Base-by-base conservation (phyloP, 345 rosid species). In the Boechera stricta region DNA sequence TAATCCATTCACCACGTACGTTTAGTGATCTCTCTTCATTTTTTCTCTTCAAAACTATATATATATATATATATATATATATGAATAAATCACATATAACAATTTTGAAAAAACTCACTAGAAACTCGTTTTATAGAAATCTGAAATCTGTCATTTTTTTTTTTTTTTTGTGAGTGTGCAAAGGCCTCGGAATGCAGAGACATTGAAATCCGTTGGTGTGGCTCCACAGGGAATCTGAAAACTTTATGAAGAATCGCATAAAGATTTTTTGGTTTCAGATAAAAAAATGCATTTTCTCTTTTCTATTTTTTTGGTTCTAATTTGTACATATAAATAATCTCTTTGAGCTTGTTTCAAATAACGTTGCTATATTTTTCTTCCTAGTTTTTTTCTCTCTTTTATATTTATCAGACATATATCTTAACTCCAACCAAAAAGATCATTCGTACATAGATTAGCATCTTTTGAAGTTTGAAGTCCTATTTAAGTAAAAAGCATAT, bases 1-100 rank as follows among this genome's bases (percentile, higher is more conserved):
- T 1, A 47, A 81, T 73, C 84, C 84, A 13, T 85, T 63, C 76
- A 81, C 83, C 73, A 63, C 72, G 84, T 85, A 52, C 4, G 56
- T 77, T 28, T 24, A 56, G 1, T 41, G 1, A 15, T 32, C 67
- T 49, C n/a, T 28, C 10, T 57, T 41, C 49, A 11, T 42, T 42
- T 12, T 2, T 42, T 42, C 0, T 36, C 24, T 21, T 21, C 24
- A 28, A 28, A 21, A 21, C 24, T 21, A 21, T 21, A 21, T 21
- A 21, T 21, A 21, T 21, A 21, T 1, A 21, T 21, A 21, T 21
- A 21, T 1, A 21, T 21, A 21, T 21, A 21, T 21, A 1, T 18
- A 16, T 21, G 21, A 21, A 21, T 21, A 21, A 21, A 21, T 21
- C 24, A 21, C 24, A 21, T 21, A 21, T 21, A 21, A 21, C 24